Percentiles rank a stretch among this genome's conserved stretches.
Conservation (phyloP, 164 flowering plant species). For the Taxillus chinensis region DNA sequence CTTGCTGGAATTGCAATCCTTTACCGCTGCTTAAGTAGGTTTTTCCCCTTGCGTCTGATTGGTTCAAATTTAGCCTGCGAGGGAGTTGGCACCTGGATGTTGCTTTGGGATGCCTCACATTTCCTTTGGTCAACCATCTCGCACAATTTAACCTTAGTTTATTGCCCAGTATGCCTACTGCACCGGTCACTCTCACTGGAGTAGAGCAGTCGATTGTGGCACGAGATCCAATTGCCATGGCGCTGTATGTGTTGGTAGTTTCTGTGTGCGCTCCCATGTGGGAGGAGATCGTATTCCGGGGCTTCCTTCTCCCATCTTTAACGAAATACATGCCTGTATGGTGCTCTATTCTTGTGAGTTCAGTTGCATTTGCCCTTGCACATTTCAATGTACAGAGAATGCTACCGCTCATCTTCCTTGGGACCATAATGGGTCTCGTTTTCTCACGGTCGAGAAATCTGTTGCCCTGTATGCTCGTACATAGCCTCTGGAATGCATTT, state of each 20-base stretch:
- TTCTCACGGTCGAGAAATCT: constrained; percentile 79
- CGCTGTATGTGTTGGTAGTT: constrained; percentile 71
- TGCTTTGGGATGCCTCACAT: constrained; percentile 79
- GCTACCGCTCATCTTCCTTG: constrained; percentile 86
- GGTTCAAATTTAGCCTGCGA: constrained; percentile 72
- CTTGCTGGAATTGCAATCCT: constrained; percentile 88
- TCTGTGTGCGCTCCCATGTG: constrained; percentile 90
- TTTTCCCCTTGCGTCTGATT: constrained; percentile 69
- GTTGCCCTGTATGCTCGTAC: constrained; percentile 75
- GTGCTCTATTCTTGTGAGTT: constrained; percentile 76
- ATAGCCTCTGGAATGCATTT: constrained; percentile 96
- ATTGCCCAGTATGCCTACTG: constrained; percentile 61
- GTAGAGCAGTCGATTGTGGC: constrained; percentile 94
- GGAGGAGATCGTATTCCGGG: constrained; percentile 96
- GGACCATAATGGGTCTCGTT: constrained; percentile 76
- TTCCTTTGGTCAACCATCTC: constrained; percentile 83
- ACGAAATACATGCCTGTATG: constrained; percentile 95
- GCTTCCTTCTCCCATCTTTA: constrained; percentile 90
- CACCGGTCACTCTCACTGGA: constrained; percentile 66
- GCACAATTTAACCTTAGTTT: constrained; percentile 79
- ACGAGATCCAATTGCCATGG: constrained; percentile 94
- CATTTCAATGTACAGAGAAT: constrained; percentile 90
- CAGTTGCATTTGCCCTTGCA: constrained; percentile 84
- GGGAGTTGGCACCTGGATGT: constrained; percentile 87
- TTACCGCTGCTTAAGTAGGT: constrained; percentile 66